Percentiles rank a stretch among this genome's conserved stretches.
Evolutionary conservation across 2,329 filamentous ascomycete species (phyloP).

Genomic region (Fusarium tanahbumbuense): DNA sequence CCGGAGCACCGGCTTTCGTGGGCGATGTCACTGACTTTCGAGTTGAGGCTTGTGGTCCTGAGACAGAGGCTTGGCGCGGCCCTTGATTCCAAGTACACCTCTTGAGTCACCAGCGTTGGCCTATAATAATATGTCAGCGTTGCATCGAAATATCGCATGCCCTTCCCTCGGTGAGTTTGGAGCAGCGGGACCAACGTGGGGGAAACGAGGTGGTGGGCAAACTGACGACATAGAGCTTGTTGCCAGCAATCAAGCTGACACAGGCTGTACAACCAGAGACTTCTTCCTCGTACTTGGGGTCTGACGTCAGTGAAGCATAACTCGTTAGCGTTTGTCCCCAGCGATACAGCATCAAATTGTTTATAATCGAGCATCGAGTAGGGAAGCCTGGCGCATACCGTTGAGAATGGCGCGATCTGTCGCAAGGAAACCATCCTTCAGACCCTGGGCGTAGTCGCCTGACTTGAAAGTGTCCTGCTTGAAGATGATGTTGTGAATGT

Average conservation of each 20-base stretch:
- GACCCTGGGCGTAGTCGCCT: conserved; percentile 91
- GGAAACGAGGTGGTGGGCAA: conserved; percentile 21
- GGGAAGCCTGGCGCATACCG: conserved; percentile 67
- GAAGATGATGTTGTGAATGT: conserved; percentile 92
- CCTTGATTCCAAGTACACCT: conserved; percentile 95
- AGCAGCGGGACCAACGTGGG: conserved; percentile 30
- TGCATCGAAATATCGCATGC: conserved; percentile 13
- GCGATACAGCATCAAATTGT: neutral
- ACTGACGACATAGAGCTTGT: conserved; percentile 96
- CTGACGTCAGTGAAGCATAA: conserved; percentile 59
- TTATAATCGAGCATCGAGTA: conserved; percentile 3
- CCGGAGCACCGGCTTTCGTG: conserved; percentile 13
- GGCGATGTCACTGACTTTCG: conserved; percentile 73
- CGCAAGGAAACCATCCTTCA: conserved; percentile 97
- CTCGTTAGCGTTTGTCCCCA: conserved; percentile 26
- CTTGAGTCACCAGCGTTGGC: conserved; percentile 97
- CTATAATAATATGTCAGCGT: conserved; percentile 60
- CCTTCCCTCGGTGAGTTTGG: conserved; percentile 33
- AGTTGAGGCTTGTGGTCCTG: conserved; percentile 99
- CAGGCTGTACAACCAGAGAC: conserved; percentile 98
- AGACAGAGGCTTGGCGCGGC: conserved; percentile 96
- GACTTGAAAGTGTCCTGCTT: conserved; percentile 95
- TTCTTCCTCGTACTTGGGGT: conserved; percentile 96
- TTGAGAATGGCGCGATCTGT: conserved; percentile 96
- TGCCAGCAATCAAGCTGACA: conserved; percentile 85